Percentiles rank a stretch among this genome's conserved stretches.
Evolutionary conservation across 257 asterid species (phyloP).

Genomic region (Gentiana straminea): DNA sequence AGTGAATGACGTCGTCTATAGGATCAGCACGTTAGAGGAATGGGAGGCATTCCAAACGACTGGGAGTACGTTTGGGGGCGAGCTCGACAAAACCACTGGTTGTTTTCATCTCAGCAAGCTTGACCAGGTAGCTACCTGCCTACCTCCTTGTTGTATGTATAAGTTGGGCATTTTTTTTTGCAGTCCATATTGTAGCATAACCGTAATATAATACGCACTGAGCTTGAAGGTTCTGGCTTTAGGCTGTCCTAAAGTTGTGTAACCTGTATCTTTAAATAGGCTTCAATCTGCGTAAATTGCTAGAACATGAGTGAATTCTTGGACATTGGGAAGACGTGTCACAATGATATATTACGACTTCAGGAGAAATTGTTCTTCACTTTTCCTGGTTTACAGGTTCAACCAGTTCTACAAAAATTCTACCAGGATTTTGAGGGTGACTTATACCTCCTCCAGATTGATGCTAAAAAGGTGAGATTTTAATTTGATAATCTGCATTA

Average conservation of each 20-base stretch:
- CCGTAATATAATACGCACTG: neutral
- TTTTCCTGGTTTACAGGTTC: conserved; percentile 43
- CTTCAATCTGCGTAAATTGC: neutral
- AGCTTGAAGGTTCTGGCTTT: neutral
- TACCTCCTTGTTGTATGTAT: neutral
- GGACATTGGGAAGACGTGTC: neutral
- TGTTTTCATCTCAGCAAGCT: conserved; percentile 79
- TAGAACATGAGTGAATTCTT: neutral
- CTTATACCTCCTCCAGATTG: conserved; percentile 63
- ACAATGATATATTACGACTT: neutral
- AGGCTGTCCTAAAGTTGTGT: neutral
- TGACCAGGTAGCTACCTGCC: conserved; percentile 39
- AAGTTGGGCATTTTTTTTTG: neutral
- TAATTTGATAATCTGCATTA: neutral
- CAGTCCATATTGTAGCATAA: neutral
- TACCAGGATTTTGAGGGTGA: conserved; percentile 45
- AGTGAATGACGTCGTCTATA: conserved; percentile 23
- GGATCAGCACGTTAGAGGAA: conserved; percentile 70
- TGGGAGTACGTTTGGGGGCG: conserved; percentile 51
- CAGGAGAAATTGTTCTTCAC: neutral
- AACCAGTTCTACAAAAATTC: conserved; percentile 49
- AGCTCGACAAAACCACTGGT: conserved; percentile 51
- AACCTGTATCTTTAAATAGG: neutral
- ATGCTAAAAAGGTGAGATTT: conserved; percentile 43
- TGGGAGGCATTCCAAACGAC: conserved; percentile 53